Base-by-base conservation (phyloP, 2,329 filamentous ascomycete genomes). In the Fusarium compactum region DNA sequence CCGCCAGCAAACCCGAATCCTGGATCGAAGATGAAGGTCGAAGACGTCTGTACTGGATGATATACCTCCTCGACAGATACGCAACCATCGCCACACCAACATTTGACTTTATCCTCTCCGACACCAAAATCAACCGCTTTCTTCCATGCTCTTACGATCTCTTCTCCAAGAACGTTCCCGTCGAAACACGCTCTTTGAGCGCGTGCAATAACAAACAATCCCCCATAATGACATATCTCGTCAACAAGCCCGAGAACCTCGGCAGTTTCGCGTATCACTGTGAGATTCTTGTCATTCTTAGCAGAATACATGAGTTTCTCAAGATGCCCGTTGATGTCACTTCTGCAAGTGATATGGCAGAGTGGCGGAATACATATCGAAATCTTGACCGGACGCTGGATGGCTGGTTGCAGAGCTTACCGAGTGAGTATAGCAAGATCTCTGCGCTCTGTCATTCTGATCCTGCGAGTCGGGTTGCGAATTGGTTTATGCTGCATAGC, bases 401-500 rank as follows among this genome's bases (percentile, higher is more conserved):
- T 56, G 76, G 72, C 10, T 84, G 82, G 82, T 65, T 84, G 18
- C 80, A 82, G 53, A 80, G 79, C 40, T 70, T 84, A 15, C 82
- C 82, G 3, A 81, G 81, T 65, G 82, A 84, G 55, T 84, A 84
- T 60, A 80, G 80, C 75, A 80, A 80, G n/a, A 83, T 84, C 25
- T 83, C 81, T 10, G 80, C 82, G 3, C 74, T 84, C 14, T 84
- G 82, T 41, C 82, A 84, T 69, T 83, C 82, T 8, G 82, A 83
- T 20, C 82, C 82, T 5, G 82, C 81, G 4, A 83, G 81, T 54
- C 79, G 82, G 3, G 82, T 83, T 3, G 82, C 82, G n/a, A 83
- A 83, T 65, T 83, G 81, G 82, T 83, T 83, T 62, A 82, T 83
- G 80, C 74, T 84, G 11, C 82, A 84, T 27, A 82, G 82, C 67